A percentile compares a stretch with the other conserved stretches of the same genome.
phyloP scores from a whole-genome alignment of 345 rosid species.

The Salix viminalis region DNA sequence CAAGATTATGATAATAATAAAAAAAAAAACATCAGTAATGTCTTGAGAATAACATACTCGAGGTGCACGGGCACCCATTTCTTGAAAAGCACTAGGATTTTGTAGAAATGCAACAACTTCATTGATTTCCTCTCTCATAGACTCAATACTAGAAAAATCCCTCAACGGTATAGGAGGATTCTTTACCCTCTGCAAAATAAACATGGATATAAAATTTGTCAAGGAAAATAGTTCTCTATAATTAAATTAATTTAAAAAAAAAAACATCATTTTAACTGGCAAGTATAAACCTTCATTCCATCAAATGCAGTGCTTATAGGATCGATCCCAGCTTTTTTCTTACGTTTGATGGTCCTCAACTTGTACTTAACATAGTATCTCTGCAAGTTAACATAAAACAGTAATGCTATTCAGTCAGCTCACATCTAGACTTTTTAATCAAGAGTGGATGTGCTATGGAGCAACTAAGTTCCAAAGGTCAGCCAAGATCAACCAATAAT shows the following conservation, averaged over 20 bases:
- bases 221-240: not conserved
- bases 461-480: not conserved
- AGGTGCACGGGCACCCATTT: constrained; percentile 95
- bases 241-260: not conserved
- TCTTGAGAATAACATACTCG: constrained; percentile 50
- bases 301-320: constrained; percentile 87
- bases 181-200: constrained; percentile 72
- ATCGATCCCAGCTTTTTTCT: constrained; percentile 81
- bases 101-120: constrained; percentile 94
- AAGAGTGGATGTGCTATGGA: too few species aligned
- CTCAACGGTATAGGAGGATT: constrained; percentile 86
- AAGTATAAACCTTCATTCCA: constrained; percentile 61
- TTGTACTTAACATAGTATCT: constrained; percentile 58
- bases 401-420: constrained; percentile 9
- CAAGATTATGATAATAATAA: too few species aligned
- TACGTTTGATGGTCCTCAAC: constrained; percentile 47
- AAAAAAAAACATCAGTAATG: not conserved
- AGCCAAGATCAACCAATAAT: not conserved
- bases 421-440: not conserved
- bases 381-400: constrained; percentile 44
- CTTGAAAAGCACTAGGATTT: constrained; percentile 87
- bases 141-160: constrained; percentile 87
- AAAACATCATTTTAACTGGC: not conserved
- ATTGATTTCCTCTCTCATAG: constrained; percentile 94
- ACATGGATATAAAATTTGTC: constrained; percentile 4